A percentile compares a stretch with the other conserved stretches of the same genome.
phyloP scores from a whole-genome alignment of 768 basidiomycete genomes.

The Termitomyces sp. region DNA sequence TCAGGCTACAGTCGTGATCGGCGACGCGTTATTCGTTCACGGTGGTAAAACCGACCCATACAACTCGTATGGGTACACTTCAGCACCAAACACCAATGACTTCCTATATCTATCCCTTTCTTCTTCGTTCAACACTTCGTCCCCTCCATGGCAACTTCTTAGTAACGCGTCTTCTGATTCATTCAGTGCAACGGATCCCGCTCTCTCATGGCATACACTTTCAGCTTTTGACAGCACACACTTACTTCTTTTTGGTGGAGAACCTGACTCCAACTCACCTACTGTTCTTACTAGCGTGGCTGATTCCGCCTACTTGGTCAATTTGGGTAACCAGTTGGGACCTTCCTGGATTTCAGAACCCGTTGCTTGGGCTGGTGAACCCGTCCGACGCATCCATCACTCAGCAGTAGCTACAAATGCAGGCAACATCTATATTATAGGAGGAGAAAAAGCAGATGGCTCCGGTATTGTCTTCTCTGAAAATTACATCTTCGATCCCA shows the following conservation, averaged over 20 bases:
- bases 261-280: conserved; percentile 56
- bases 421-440: conserved; percentile 66
- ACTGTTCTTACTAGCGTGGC: conserved; percentile 45
- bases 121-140: conserved; percentile 50
- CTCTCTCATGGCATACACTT: conserved; percentile 78
- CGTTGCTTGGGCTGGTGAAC: conserved; percentile 58
- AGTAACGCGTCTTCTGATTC: conserved; percentile 38
- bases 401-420: conserved; percentile 45
- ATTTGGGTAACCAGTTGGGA: conserved; percentile 31
- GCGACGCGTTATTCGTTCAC: conserved; percentile 63
- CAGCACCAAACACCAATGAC: conserved; percentile 72
- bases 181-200: conserved; percentile 48
- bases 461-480: conserved; percentile 62
- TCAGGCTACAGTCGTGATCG: conserved; percentile 60
- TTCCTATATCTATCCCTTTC: conserved; percentile 66
- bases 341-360: conserved; percentile 48
- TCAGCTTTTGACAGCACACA: conserved; percentile 56
- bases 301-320: conserved; percentile 64
- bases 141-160: conserved; percentile 68
- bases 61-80: conserved; percentile 67
- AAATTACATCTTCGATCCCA: conserved; percentile 60
- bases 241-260: conserved; percentile 73
- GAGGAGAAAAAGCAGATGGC: conserved; percentile 81
- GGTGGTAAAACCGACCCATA: conserved; percentile 78
- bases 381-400: conserved; percentile 76